Evolutionary conservation across 1,284 basidiomycete genomes (phyloP).

Genomic region (Lentinus polychrous): DNA sequence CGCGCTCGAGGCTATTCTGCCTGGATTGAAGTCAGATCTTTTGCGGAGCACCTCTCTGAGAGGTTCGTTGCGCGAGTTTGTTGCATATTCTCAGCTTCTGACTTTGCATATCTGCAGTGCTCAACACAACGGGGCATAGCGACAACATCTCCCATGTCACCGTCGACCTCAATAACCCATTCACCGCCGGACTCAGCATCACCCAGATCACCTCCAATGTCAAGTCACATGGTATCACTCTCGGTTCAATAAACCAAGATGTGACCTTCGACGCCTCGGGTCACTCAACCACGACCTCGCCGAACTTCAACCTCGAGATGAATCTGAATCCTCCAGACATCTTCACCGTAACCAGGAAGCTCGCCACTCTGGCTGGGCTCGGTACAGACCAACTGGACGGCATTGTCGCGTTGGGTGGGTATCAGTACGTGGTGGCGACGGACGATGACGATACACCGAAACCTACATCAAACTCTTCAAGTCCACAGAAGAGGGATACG

Average conservation of each 20-base stretch:
- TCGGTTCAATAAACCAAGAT: constrained; percentile 57
- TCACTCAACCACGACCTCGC: constrained; percentile 52
- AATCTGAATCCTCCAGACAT: constrained; percentile 69
- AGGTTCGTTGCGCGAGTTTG: too few relatives aligned
- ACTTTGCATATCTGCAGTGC: constrained; percentile 34
- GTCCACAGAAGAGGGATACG: not conserved
- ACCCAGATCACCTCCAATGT: constrained; percentile 61
- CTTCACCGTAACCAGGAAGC: constrained; percentile 63
- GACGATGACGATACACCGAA: constrained; percentile 8
- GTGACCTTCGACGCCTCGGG: constrained; percentile 51
- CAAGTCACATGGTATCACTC: constrained; percentile 53
- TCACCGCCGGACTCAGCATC: constrained; percentile 55
- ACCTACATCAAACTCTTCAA: not conserved
- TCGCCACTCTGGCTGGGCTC: constrained; percentile 61
- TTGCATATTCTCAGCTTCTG: not conserved
- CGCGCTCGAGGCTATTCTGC: constrained; percentile 52
- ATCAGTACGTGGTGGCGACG: constrained; percentile 48
- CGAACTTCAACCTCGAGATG: constrained; percentile 54
- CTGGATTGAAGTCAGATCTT: constrained; percentile 54
- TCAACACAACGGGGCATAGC: constrained; percentile 56
- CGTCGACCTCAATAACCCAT: constrained; percentile 65
- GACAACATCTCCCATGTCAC: constrained; percentile 65
- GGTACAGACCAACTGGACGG: constrained; percentile 59
- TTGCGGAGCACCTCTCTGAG: constrained; percentile 50
- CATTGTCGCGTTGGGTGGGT: constrained; percentile 66